Conservation (phyloP, 176 grass and related monocot species). For the Puccinellia tenuiflora region DNA sequence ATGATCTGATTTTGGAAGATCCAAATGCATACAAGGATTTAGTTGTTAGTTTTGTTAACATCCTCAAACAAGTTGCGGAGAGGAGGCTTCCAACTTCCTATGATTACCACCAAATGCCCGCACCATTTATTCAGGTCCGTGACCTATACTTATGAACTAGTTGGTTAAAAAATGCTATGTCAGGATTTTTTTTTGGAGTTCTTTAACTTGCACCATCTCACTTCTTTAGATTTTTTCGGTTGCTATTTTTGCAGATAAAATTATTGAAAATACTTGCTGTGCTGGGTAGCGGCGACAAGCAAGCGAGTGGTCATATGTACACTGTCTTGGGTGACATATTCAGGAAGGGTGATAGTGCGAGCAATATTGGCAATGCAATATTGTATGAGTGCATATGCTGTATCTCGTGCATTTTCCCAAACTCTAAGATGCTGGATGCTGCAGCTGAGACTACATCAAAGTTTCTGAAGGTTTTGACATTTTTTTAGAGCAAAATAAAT, state of each 20-base stretch:
- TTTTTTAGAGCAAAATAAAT: neutral
- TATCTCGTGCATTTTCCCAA: constrained; percentile 94
- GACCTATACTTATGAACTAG: neutral
- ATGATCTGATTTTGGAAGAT: constrained; percentile 87
- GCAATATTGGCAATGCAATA: constrained; percentile 98
- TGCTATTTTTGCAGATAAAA: constrained; percentile 72
- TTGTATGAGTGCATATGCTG: constrained; percentile 96
- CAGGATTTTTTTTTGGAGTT: constrained; percentile 22
- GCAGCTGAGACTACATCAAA: constrained; percentile 96
- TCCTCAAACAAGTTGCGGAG: constrained; percentile 98
- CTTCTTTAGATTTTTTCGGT: constrained; percentile 10
- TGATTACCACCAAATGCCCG: constrained; percentile 98
- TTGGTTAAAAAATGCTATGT: neutral
- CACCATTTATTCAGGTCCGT: constrained; percentile 94
- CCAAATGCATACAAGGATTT: constrained; percentile 90
- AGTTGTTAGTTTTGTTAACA: constrained; percentile 91
- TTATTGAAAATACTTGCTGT: constrained; percentile 94
- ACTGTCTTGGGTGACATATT: constrained; percentile 84
- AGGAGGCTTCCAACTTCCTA: constrained; percentile 94
- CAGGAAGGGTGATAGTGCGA: constrained; percentile 87
- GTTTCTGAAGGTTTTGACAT: constrained; percentile 78
- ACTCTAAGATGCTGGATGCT: constrained; percentile 81
- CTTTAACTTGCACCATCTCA: constrained; percentile 21
- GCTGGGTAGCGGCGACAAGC: constrained; percentile 86
- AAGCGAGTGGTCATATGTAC: constrained; percentile 91